Evolutionary conservation across 2,329 filamentous ascomycete genomes (phyloP).

Genomic region (Drechslerella stenobrocha): DNA sequence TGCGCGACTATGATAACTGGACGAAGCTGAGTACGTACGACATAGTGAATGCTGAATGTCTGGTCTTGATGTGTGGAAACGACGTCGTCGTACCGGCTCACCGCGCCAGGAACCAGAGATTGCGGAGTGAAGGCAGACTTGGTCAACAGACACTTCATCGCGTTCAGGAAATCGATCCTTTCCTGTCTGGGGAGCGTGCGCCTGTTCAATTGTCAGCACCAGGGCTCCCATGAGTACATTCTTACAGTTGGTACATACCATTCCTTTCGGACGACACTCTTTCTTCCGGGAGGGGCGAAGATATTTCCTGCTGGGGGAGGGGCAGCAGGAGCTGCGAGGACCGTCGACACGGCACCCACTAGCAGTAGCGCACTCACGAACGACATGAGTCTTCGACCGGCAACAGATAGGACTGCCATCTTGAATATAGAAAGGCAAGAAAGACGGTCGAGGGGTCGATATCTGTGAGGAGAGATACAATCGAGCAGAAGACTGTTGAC

Average conservation of each 20-base stretch:
- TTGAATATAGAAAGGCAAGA: constrained; percentile 18
- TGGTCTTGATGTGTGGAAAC: constrained; percentile 56
- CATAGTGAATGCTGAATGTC: constrained; percentile 55
- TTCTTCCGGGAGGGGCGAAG: constrained; percentile 2
- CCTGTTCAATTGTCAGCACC: constrained; percentile 25
- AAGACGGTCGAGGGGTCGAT: constrained; percentile 21
- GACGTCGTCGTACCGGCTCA: constrained; percentile 56
- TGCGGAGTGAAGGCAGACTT: constrained; percentile 53
- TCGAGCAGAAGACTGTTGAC: constrained; percentile 36
- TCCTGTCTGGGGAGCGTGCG: constrained; percentile 42
- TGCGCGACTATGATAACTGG: no score
- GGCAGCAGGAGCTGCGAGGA: constrained; percentile 20
- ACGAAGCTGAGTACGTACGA: constrained; percentile 42
- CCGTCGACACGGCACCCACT: constrained; percentile 17
- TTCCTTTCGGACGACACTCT: constrained; percentile 13
- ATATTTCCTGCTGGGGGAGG: constrained; percentile 5
- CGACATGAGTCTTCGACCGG: constrained; percentile 33
- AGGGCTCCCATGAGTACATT: not conserved
- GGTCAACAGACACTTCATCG: constrained; percentile 55
- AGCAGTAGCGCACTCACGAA: constrained; percentile 19
- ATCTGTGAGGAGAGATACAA: constrained; percentile 26
- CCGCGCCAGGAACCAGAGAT: constrained; percentile 53
- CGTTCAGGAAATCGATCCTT: constrained; percentile 54
- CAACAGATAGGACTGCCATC: constrained; percentile 41
- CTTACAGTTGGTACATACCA: constrained; percentile 16